These are phyloP conservation scores for Golubevia sp. DNA, from an alignment of 1,284 basidiomycete genomes.

Conservation along the genomic window DNA sequence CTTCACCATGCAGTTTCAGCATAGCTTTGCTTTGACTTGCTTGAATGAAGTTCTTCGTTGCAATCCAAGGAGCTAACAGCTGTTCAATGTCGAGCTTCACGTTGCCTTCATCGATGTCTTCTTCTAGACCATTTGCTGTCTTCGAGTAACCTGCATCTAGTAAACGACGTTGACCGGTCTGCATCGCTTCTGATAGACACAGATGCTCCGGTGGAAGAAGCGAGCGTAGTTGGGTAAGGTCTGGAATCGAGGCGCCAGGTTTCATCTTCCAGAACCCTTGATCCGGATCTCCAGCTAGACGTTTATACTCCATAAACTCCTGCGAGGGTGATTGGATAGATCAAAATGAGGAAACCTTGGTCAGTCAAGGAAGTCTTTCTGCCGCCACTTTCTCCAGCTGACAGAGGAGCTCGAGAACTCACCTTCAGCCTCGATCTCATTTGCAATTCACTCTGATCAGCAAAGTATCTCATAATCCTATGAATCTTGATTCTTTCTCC, in stretches of 20 bases:
- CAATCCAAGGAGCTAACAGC: constrained; percentile 58
- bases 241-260: constrained; percentile 46
- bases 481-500: constrained; percentile 59
- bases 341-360: neutral
- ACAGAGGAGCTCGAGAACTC: neutral
- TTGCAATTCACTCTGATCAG: constrained; percentile 60
- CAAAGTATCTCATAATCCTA: constrained; percentile 60
- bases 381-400: neutral
- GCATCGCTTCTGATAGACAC: constrained; percentile 57
- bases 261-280: constrained; percentile 61
- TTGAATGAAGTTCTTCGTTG: constrained; percentile 59
- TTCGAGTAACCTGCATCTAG: constrained; percentile 58
- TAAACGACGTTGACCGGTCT: constrained; percentile 57
- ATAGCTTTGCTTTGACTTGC: constrained; percentile 60
- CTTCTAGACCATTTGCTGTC: constrained; percentile 52
- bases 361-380: neutral
- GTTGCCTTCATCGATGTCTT: constrained; percentile 46
- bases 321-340: neutral
- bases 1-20: constrained; percentile 59
- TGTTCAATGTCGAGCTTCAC: constrained; percentile 57
- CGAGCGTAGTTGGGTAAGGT: constrained; percentile 50
- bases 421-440: constrained; percentile 58
- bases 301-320: neutral
- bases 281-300: constrained; percentile 52
- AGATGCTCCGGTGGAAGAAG: constrained; percentile 58